A percentile compares a stretch with the other conserved stretches of the same genome.
phyloP scores from a whole-genome alignment of 2,329 filamentous ascomycete genomes.

The Colletotrichum simmondsii region DNA sequence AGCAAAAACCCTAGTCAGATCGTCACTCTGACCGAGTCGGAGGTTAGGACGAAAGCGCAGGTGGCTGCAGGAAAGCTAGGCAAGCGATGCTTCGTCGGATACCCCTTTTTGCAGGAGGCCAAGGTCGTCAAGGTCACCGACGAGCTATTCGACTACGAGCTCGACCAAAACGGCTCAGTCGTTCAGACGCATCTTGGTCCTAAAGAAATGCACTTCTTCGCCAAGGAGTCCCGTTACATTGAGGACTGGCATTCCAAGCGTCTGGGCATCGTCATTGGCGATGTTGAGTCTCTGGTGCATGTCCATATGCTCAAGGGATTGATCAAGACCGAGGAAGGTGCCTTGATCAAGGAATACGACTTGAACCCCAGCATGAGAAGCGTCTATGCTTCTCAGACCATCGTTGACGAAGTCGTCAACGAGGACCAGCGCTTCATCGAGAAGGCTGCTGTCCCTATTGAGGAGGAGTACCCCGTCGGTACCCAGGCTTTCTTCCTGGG shows the following conservation, averaged over 20 bases:
- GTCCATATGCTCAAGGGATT: constrained; percentile 95
- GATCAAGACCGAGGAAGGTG: constrained; percentile 88
- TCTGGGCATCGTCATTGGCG: constrained; percentile 86
- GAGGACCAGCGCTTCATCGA: constrained; percentile 95
- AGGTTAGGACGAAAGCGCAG: constrained; percentile 75
- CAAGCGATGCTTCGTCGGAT: constrained; percentile 88
- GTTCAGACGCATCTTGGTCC: constrained; percentile 77
- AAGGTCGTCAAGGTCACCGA: constrained; percentile 91
- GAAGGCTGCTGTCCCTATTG: constrained; percentile 84
- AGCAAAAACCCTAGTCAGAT: constrained; percentile 98
- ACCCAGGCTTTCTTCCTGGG: constrained; percentile 93
- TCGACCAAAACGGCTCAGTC: constrained; percentile 74
- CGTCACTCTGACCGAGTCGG: constrained; percentile 82
- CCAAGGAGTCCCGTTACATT: constrained; percentile 84
- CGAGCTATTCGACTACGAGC: constrained; percentile 88
- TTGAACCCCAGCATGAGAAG: constrained; percentile 86
- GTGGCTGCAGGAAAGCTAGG: constrained; percentile 84
- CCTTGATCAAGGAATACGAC: constrained; percentile 92
- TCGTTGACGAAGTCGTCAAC: constrained; percentile 91
- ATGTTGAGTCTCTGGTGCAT: constrained; percentile 88
- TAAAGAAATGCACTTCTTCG: constrained; percentile 83
- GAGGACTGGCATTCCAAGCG: constrained; percentile 92
- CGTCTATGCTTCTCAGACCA: constrained; percentile 89
- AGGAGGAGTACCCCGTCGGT: constrained; percentile 88
- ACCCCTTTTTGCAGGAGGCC: constrained; percentile 94